Conservation (phyloP, 1,284 basidiomycete genomes). For the Peniophora sp. region DNA sequence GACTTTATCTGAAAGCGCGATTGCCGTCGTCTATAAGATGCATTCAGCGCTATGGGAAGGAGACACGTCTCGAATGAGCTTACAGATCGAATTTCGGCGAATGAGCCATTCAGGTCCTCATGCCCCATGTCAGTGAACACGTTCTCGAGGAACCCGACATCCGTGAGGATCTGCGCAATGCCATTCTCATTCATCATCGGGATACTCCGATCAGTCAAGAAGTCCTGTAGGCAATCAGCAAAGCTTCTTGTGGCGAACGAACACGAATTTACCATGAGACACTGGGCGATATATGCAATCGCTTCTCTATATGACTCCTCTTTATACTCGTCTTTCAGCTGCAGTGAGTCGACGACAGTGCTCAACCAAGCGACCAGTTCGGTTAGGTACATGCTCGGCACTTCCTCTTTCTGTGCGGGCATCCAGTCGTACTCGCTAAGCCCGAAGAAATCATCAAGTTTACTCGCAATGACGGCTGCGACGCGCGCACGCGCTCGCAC, state of each 20-base stretch:
- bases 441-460: conserved; percentile 96
- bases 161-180: conserved; percentile 73
- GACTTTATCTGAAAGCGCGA: conserved; percentile 69
- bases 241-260: neutral
- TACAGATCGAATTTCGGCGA: conserved; percentile 77
- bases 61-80: conserved; percentile 20
- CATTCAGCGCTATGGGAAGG: neutral
- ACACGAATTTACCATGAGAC: conserved; percentile 62
- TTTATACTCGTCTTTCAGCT: conserved; percentile 80
- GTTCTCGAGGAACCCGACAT: conserved; percentile 79
- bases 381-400: conserved; percentile 88
- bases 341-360: conserved; percentile 90
- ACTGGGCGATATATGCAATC: conserved; percentile 77
- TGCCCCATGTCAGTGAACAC: conserved; percentile 72
- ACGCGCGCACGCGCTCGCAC: conserved; percentile 73
- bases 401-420: conserved; percentile 54
- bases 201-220: conserved; percentile 73
- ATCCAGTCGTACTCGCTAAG: conserved; percentile 94
- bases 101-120: conserved; percentile 64
- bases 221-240: conserved; percentile 46
- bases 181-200: conserved; percentile 83
- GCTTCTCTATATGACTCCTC: conserved; percentile 85
- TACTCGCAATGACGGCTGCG: conserved; percentile 77
- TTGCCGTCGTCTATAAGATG: conserved; percentile 58
- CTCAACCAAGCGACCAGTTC: conserved; percentile 96